Evolutionary conservation across 441 rosid genomes (phyloP), one percentile per base, ranked within the genome.

Genomic region (Brassica hybrid): DNA sequence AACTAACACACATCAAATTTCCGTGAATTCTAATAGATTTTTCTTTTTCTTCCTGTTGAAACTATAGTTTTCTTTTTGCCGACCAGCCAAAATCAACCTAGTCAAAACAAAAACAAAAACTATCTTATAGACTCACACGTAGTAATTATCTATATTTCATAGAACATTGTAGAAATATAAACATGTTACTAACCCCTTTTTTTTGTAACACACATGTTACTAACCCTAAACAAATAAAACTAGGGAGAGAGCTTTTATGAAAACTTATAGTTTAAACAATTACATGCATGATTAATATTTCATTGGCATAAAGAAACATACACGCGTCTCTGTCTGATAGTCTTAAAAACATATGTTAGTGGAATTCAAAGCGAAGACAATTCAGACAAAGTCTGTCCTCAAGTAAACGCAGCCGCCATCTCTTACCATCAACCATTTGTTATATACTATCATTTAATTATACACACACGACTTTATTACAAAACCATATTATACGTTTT

Each of bases 401-500:
- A 61, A 54, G 74, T 73, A 52, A 73, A 68, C 67, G 71, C 3
- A 79, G 78, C 81, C 77, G 81, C 81, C 78, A 19, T 38, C 16
- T 32, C 63, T 72, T 72, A 66, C 81, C 21, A 19, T 71, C 67
- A 61, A 63, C 62, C 72, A 72, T 30, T 17, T 56, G 6, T 70
- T 23, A 59, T 23, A 59, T 30, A 30, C 34, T 56, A 18, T 21
- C 32, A 58, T 21, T 58, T 21, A 21, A 16, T 63, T 6, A 64
- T 30, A 30, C 34, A 30, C 34, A 30, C 34, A 30, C 34, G 34
- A 30, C 34, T 5, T 25, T 17, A 0, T 25, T 68, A 25, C 67
- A 90, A 85, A 85, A 85, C 41, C 41, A 61, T 30, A 79, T 30
- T n/a, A 43, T 19, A 57, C 45, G 6, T 30, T 30, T 58, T 58